phyloP scores from a whole-genome alignment of 768 basidiomycete genomes.

The Podaxis sp. region DNA sequence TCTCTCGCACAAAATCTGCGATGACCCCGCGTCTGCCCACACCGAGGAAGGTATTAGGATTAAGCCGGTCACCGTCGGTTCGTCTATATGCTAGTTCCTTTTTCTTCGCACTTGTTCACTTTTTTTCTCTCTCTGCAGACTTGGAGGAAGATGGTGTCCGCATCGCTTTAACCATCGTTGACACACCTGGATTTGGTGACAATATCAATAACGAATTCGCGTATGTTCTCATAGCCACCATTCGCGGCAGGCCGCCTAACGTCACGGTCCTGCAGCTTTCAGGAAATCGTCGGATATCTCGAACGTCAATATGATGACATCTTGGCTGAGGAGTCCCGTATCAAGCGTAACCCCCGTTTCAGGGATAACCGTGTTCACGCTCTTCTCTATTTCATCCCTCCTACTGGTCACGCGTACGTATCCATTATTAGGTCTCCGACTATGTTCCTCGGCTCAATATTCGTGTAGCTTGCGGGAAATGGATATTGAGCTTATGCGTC shows the following conservation, averaged over 20 bases:
- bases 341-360: conserved; percentile 99
- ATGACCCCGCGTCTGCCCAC: conserved; percentile 86
- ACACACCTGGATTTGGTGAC: conserved; percentile 98
- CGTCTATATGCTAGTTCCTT: conserved; percentile 26
- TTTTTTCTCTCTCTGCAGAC: conserved; percentile 48
- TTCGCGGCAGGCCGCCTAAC: no score
- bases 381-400: conserved; percentile 96
- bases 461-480: conserved; percentile 80
- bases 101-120: conserved; percentile 2
- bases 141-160: conserved; percentile 98
- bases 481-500: conserved; percentile 99
- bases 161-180: conserved; percentile 96
- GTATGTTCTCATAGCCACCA: conserved; percentile 47
- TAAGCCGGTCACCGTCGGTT: conserved; percentile 92
- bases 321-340: conserved; percentile 95
- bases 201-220: conserved; percentile 99
- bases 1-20: conserved; percentile 80
- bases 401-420: conserved; percentile 94
- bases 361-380: conserved; percentile 97
- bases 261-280: conserved; percentile 58
- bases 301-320: conserved; percentile 99
- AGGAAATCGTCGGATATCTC: conserved; percentile 94
- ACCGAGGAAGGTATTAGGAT: conserved; percentile 93
- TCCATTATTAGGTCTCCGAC: neutral
- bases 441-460: neutral